These are phyloP conservation scores for Chrysoporthe puriensis DNA, from an alignment of 2,329 filamentous ascomycete species.

Conservation along the genomic window DNA sequence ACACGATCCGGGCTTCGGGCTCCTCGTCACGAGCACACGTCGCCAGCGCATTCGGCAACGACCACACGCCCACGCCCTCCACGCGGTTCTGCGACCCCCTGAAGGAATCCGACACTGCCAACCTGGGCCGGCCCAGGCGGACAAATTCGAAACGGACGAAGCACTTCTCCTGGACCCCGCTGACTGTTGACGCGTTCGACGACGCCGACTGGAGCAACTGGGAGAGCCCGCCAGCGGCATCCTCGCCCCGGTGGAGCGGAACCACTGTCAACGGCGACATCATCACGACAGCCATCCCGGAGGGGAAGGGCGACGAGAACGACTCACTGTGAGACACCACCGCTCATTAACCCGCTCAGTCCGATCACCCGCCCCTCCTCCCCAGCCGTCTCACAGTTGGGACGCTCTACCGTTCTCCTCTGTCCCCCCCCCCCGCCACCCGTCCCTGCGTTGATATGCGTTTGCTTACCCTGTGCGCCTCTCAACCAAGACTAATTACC, in stretches of 20 bases:
- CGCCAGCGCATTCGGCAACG: constrained; percentile 46
- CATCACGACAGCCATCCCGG: constrained; percentile 47
- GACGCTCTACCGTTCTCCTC: background rate
- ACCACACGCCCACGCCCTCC: constrained; percentile 33
- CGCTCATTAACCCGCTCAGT: constrained; percentile 5
- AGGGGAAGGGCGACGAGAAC: constrained; percentile 50
- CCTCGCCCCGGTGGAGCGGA: constrained; percentile 66
- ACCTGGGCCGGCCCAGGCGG: constrained; percentile 21
- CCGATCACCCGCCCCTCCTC: background rate
- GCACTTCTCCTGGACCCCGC: constrained; percentile 63
- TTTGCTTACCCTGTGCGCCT: constrained; percentile 26
- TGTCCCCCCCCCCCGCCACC: background rate
- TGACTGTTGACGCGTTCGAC: constrained; percentile 59
- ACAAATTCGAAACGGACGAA: constrained; percentile 46
- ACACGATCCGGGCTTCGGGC: constrained; percentile 50
- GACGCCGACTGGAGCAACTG: constrained; percentile 69
- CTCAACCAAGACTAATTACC: constrained; percentile 30
- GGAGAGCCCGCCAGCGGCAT: constrained; percentile 55
- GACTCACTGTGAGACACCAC: constrained; percentile 51
- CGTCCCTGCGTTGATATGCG: constrained; percentile 19
- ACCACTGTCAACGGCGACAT: constrained; percentile 58
- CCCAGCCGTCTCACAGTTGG: background rate
- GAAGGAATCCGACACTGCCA: constrained; percentile 24
- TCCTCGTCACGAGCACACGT: constrained; percentile 46
- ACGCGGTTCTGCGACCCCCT: constrained; percentile 27